phyloP scores from a whole-genome alignment of 768 basidiomycete genomes.

The Tricholoma flavovirens region DNA sequence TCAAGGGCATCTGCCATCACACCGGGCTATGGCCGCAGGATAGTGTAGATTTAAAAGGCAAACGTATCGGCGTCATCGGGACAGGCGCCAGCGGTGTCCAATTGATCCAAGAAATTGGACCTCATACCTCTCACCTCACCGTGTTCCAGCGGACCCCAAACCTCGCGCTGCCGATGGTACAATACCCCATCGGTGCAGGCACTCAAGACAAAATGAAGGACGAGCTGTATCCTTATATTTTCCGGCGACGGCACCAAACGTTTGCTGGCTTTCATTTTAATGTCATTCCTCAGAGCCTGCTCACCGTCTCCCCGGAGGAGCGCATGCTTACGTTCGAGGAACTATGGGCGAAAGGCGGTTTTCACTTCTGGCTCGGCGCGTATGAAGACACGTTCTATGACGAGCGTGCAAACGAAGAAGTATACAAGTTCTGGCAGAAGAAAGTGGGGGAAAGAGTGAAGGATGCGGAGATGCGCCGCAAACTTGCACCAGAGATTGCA shows the following conservation, averaged over 20 bases:
- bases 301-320: slow-evolving; percentile 16
- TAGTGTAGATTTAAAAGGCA: slow-evolving; percentile 16
- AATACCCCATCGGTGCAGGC: slow-evolving; percentile 10
- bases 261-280: slow-evolving; percentile 15
- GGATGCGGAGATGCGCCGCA: slow-evolving; percentile 16
- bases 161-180: slow-evolving; percentile 18
- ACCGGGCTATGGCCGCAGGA: slow-evolving; percentile 19
- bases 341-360: slow-evolving; percentile 18
- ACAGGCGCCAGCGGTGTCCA: slow-evolving; percentile 24
- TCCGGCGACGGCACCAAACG: slow-evolving; percentile 17
- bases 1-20: slow-evolving; percentile 20
- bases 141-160: slow-evolving; percentile 26
- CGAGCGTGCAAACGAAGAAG: slow-evolving; percentile 15
- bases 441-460: slow-evolving; percentile 16
- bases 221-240: slow-evolving; percentile 14
- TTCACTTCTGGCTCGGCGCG: slow-evolving; percentile 15
- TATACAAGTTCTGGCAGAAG: slow-evolving; percentile 21
- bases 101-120: slow-evolving; percentile 19
- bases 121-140: slow-evolving; percentile 16
- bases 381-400: slow-evolving; percentile 13
- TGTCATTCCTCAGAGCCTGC: slow-evolving; percentile 6
- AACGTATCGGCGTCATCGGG: slow-evolving; percentile 22
- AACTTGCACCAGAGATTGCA: slow-evolving; percentile 17
- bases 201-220: slow-evolving; percentile 14
- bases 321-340: slow-evolving; percentile 17